Conservation (phyloP, 2,329 filamentous ascomycete genomes). For the Albophoma yamanashiensis region DNA sequence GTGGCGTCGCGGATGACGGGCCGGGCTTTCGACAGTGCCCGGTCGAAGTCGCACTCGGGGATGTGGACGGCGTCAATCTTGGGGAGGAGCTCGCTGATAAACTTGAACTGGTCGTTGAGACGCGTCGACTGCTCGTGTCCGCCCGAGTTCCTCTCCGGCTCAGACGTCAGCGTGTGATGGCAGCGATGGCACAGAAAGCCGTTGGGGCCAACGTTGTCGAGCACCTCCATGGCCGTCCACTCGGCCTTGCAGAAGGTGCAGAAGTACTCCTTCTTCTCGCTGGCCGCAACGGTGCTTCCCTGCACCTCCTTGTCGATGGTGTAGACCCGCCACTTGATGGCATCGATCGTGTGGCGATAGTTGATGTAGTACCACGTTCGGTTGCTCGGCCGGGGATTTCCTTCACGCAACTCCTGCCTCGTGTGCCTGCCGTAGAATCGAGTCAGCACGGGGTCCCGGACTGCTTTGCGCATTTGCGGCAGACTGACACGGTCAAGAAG, state of each 20-base stretch:
- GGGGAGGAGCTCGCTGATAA: constrained; percentile 65
- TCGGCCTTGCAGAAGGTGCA: constrained; percentile 74
- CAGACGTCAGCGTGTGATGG: constrained; percentile 49
- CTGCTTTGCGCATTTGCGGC: not conserved
- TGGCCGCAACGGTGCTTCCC: constrained; percentile 65
- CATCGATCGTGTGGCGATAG: constrained; percentile 87
- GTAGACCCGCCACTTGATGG: constrained; percentile 89
- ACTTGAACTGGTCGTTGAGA: constrained; percentile 70
- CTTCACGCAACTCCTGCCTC: constrained; percentile 65
- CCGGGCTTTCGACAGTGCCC: constrained; percentile 50
- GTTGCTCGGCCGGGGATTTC: constrained; percentile 70
- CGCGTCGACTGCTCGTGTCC: constrained; percentile 64
- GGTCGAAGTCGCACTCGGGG: constrained; percentile 64
- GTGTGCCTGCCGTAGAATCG: constrained; percentile 40
- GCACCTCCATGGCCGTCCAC: constrained; percentile 82
- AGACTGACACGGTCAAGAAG: constrained; percentile 64
- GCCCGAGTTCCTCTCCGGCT: constrained; percentile 56
- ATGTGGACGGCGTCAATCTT: constrained; percentile 66
- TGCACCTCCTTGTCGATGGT: constrained; percentile 84
- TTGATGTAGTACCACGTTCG: constrained; percentile 97
- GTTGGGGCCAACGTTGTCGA: constrained; percentile 59
- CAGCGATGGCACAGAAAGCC: constrained; percentile 84
- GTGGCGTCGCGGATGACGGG: constrained; percentile 57
- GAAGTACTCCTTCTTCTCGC: constrained; percentile 85
- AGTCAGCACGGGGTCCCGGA: constrained; percentile 29